A percentile compares a stretch with the other conserved stretches of the same genome.
Evolutionary conservation across 768 basidiomycete genomes (phyloP).

Genomic region (Lactifluus volemus): DNA sequence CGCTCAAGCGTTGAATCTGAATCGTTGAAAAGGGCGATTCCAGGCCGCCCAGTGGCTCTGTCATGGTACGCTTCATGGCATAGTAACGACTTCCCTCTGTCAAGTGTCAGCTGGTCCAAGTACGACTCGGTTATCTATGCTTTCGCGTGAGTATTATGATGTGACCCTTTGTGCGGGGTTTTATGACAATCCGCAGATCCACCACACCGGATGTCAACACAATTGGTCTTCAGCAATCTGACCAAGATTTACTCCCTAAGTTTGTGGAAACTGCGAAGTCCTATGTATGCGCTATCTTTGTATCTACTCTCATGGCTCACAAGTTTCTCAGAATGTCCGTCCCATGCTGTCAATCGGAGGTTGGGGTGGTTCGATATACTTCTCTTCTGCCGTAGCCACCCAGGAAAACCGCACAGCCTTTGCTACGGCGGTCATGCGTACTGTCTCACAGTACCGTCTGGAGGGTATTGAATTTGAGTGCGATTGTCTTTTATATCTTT

Average conservation of each 20-base stretch:
- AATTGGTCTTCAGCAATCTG: no score
- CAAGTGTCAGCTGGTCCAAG: constrained; percentile 51
- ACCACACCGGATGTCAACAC: no score
- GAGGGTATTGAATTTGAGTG: constrained; percentile 18
- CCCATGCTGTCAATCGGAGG: constrained; percentile 15
- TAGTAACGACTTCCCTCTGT: constrained; percentile 37
- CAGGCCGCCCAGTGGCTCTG: constrained; percentile 30
- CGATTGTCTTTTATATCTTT: neutral
- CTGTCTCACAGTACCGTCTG: constrained; percentile 1
- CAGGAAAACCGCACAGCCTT: constrained; percentile 11
- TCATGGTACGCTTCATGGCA: constrained; percentile 71
- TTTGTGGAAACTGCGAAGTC: no score
- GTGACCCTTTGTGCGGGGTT: neutral
- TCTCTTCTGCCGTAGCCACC: constrained; percentile 11
- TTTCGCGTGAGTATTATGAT: constrained; percentile 37
- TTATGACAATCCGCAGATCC: no score
- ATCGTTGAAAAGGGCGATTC: neutral
- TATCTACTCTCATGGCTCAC: no score
- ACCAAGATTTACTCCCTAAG: no score
- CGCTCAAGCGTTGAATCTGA: neutral
- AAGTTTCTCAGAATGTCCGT: constrained; percentile 2
- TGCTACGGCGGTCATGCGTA: neutral
- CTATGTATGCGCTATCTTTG: neutral
- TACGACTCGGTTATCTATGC: constrained; percentile 65
- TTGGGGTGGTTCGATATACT: constrained; percentile 12